Base-by-base conservation (phyloP, 1,284 basidiomycete genomes). In the Irpex sp. region DNA sequence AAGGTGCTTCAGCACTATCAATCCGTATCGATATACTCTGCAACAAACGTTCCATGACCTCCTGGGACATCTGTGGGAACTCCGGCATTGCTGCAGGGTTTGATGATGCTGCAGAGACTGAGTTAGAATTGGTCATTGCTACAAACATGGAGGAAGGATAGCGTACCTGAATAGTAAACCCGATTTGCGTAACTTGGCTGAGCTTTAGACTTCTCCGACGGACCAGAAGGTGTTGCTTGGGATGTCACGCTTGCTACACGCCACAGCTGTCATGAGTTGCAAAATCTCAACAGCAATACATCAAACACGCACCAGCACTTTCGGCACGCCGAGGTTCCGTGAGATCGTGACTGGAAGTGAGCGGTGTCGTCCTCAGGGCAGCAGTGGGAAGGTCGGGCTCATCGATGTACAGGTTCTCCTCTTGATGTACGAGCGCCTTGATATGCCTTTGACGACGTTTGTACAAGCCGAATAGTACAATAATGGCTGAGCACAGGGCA, bases 1-100 rank as follows among this genome's bases (percentile, higher is more conserved):
- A 48, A 7, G 37, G 62, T n/a, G 13, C 40, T 13, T n/a, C 40
- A 47, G n/a, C 40, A n/a, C 40, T 47, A 34, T 63, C 62, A n/a
- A 63, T 63, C 13, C 62, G 62, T 21, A 59, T 58, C 8, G 62
- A 58, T n/a, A 63, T 31, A 15, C 34, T 52, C 36, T 59, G 62
- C 51, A 52, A 47, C 6, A 63, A 15, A 26, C 57, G 62, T 21
- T 63, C 62, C 9, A 63, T 52, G 9, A 63, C 58, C 26, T 63
- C 62, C 9, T 59, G 48, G 31, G 58, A 37, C 49, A 60, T 59
- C 19, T 57, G 58, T 11, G 40, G 40, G 40, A 47, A 47, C 40
- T 47, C 40, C 11, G 40, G 40, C 11, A 47, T 47, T 47, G 40
- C 13, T 47, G 13, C 40, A 13, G 40, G 11, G 11, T 11, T 13